These are phyloP conservation scores for Truncatella angustata DNA, from an alignment of 2,329 filamentous ascomycete species.

Conservation along the genomic window DNA sequence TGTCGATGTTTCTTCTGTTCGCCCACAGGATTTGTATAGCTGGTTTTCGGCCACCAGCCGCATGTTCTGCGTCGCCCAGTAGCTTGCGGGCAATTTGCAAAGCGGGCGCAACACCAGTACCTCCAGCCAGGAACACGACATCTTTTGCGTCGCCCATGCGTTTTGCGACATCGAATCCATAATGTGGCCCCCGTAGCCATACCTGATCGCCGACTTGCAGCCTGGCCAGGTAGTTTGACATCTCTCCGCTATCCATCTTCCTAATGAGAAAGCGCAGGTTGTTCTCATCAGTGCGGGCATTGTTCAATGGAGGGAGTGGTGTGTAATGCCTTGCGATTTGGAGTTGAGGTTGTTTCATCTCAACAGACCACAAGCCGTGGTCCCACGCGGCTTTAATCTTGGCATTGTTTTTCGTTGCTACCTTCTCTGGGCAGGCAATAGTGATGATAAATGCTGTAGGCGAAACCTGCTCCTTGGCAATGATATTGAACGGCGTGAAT, in stretches of 20 bases:
- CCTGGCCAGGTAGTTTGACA: constrained; percentile 75
- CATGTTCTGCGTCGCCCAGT: constrained; percentile 34
- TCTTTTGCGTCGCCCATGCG: constrained; percentile 38
- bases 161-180: constrained; percentile 56
- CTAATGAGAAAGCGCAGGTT: constrained; percentile 73
- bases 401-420: constrained; percentile 15
- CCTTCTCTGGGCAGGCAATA: constrained; percentile 43
- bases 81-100: constrained; percentile 73
- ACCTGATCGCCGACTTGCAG: constrained; percentile 62
- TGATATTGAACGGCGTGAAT: constrained; percentile 67
- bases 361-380: constrained; percentile 78
- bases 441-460: constrained; percentile 69
- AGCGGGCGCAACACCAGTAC: constrained; percentile 88
- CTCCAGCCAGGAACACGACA: constrained; percentile 84
- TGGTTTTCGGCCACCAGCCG: constrained; percentile 26
- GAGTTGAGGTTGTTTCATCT: constrained; percentile 91
- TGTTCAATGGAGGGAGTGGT: constrained; percentile 64
- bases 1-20: constrained; percentile 66
- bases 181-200: constrained; percentile 75
- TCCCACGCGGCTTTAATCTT: constrained; percentile 45
- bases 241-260: constrained; percentile 76
- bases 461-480: constrained; percentile 60
- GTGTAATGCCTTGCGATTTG: constrained; percentile 93
- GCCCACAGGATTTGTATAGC: constrained; percentile 81
- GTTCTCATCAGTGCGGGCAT: constrained; percentile 30